phyloP scores from a whole-genome alignment of 192 early-diverging fungal species.

The Rhizophagus clarus region DNA sequence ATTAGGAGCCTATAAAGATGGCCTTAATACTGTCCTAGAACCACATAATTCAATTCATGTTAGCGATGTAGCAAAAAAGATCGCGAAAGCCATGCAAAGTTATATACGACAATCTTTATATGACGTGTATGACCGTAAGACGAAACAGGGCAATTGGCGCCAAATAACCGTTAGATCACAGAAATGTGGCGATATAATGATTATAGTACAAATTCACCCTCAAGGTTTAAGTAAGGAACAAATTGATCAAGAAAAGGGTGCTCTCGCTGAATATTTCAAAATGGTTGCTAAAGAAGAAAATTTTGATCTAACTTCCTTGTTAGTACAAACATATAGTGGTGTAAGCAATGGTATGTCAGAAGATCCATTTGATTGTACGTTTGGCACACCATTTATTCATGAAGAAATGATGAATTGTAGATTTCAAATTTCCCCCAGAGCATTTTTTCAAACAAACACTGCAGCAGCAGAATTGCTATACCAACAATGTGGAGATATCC shows the following conservation, averaged over 20 bases:
- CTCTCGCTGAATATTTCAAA: constrained; percentile 38
- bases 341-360: constrained; percentile 60
- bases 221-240: constrained; percentile 42
- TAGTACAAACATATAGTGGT: constrained; percentile 53
- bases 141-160: constrained; percentile 58
- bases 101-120: constrained; percentile 42
- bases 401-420: constrained; percentile 63
- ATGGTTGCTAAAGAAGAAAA: constrained; percentile 28
- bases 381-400: constrained; percentile 59
- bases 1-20: constrained; percentile 66
- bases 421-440: constrained; percentile 71
- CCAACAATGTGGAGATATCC: constrained; percentile 42
- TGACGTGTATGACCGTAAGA: constrained; percentile 38
- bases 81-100: constrained; percentile 48
- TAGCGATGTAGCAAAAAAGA: constrained; percentile 47
- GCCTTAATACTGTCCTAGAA: constrained; percentile 51
- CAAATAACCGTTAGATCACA: constrained; percentile 62
- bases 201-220: constrained; percentile 65
- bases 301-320: constrained; percentile 50
- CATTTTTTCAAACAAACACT: constrained; percentile 85
- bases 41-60: constrained; percentile 53
- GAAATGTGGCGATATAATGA: constrained; percentile 62
- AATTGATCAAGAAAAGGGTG: constrained; percentile 39
- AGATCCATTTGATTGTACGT: constrained; percentile 44
- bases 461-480: constrained; percentile 70